A percentile compares a stretch with the other conserved stretches of the same genome.
Evolutionary conservation across 2,329 filamentous ascomycete genomes (phyloP).

Genomic region (Hypoxylon sp.): DNA sequence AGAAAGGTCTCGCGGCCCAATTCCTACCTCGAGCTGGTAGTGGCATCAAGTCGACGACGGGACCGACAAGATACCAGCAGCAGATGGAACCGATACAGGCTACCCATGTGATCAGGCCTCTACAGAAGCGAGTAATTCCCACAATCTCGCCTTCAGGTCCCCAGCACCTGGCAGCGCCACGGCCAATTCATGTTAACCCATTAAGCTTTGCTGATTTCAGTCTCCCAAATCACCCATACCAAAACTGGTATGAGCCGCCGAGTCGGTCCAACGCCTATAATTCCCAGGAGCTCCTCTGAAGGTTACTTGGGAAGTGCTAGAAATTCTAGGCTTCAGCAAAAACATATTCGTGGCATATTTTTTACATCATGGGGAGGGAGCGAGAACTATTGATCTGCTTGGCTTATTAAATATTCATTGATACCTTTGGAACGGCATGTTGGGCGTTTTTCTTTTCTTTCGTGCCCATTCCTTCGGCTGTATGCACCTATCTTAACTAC

Average conservation of each 20-base stretch:
- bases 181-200: slow-evolving; percentile 67
- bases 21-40: slow-evolving; percentile 32
- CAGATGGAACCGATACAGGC: slow-evolving; percentile 37
- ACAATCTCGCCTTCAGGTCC: slow-evolving; percentile 24
- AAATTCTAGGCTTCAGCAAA: slow-evolving; percentile 1
- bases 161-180: slow-evolving; percentile 45
- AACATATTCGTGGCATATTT: neutral
- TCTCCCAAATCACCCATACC: slow-evolving; percentile 81
- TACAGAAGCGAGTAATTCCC: slow-evolving; percentile 40
- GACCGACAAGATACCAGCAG: slow-evolving; percentile 21
- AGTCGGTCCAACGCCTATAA: slow-evolving; percentile 53
- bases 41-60: slow-evolving; percentile 11
- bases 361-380: neutral
- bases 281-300: slow-evolving; percentile 40
- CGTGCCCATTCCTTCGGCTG: slow-evolving; percentile 4
- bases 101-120: slow-evolving; percentile 29
- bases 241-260: slow-evolving; percentile 80
- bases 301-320: neutral
- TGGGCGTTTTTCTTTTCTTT: slow-evolving; percentile 12
- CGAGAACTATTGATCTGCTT: neutral
- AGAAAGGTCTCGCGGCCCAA: slow-evolving; percentile 39
- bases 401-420: slow-evolving; percentile 13
- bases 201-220: slow-evolving; percentile 79
- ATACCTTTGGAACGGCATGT: slow-evolving; percentile 23
- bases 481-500: slow-evolving; percentile 10